Percentiles rank a stretch among this genome's conserved stretches.
Evolutionary conservation across 2,329 filamentous ascomycete species (phyloP).

Genomic region (Aspergillus amoenus): DNA sequence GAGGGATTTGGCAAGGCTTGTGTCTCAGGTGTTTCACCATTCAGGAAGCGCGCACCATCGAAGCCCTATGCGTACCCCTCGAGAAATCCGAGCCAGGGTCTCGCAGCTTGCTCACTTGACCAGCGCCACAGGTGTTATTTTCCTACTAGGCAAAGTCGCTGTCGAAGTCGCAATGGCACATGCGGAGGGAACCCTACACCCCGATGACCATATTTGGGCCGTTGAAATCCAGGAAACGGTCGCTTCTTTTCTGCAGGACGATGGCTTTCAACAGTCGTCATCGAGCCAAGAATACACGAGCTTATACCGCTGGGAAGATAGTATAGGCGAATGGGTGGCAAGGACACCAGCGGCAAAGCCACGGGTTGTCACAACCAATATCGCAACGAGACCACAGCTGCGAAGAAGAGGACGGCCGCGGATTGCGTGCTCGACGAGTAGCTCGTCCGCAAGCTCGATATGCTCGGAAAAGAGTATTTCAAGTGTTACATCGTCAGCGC

Average conservation of each 20-base stretch:
- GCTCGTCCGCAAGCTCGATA: slow-evolving; percentile 22
- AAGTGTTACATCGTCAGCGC: slow-evolving; percentile 32
- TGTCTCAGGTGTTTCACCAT: slow-evolving; percentile 35
- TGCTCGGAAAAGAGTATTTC: slow-evolving; percentile 22
- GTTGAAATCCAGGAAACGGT: slow-evolving; percentile 37
- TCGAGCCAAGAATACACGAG: slow-evolving; percentile 20
- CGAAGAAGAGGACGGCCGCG: slow-evolving; percentile 14
- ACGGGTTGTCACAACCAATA: slow-evolving; percentile 12
- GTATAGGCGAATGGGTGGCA: slow-evolving; percentile 58
- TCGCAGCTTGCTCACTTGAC: slow-evolving; percentile 24
- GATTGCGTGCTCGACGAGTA: slow-evolving; percentile 24
- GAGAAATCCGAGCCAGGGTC: slow-evolving; percentile 27
- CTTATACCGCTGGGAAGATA: slow-evolving; percentile 55
- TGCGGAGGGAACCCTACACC: slow-evolving; percentile 38
- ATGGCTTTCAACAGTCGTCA: slow-evolving; percentile 8
- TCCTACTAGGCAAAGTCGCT: slow-evolving; percentile 35
- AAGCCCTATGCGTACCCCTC: slow-evolving; percentile 24
- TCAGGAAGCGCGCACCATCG: slow-evolving; percentile 26
- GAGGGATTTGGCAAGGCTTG: slow-evolving; percentile 35
- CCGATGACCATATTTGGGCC: slow-evolving; percentile 41
- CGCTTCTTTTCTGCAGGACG: slow-evolving; percentile 19
- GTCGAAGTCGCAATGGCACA: slow-evolving; percentile 42
- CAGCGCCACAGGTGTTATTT: slow-evolving; percentile 22
- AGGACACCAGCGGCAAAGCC: slow-evolving; percentile 43
- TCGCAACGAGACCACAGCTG: slow-evolving; percentile 2